Conservation (phyloP, 2,329 filamentous ascomycete species). For the Pochonia chlamydosporia region DNA sequence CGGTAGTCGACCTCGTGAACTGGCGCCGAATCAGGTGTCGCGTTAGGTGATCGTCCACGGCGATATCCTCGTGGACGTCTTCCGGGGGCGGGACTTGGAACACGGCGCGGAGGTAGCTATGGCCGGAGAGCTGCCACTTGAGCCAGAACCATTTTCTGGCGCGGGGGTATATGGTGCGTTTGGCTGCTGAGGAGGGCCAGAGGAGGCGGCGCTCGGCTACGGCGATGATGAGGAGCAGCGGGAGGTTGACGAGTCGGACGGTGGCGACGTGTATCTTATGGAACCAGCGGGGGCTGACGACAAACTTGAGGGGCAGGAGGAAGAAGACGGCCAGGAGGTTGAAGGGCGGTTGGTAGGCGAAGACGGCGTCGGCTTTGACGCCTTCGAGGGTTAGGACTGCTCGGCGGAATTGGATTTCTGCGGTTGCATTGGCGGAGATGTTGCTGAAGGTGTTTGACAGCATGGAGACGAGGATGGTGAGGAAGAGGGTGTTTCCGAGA, state of each 20-base stretch:
- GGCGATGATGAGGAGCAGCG: slow-evolving; percentile 66
- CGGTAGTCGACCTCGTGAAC: slow-evolving; percentile 41
- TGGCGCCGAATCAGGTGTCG: slow-evolving; percentile 53
- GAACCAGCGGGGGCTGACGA: slow-evolving; percentile 79
- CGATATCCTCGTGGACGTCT: slow-evolving; percentile 49
- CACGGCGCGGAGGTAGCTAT: slow-evolving; percentile 66
- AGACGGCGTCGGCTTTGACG: slow-evolving; percentile 78
- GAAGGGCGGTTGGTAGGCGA: slow-evolving; percentile 77
- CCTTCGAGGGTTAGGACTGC: slow-evolving; percentile 80
- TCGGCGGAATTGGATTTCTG: slow-evolving; percentile 78
- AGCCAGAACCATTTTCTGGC: slow-evolving; percentile 54
- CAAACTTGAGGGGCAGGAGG: slow-evolving; percentile 69
- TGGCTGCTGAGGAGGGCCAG: slow-evolving; percentile 39
- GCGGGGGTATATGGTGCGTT: slow-evolving; percentile 14
- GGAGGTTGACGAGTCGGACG: slow-evolving; percentile 69
- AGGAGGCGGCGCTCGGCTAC: slow-evolving; percentile 64
- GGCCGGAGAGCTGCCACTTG: slow-evolving; percentile 61
- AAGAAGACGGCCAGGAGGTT: slow-evolving; percentile 73
- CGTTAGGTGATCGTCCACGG: slow-evolving; percentile 53
- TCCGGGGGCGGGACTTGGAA: slow-evolving; percentile 67
- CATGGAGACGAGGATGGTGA: slow-evolving; percentile 86
- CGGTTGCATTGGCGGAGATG: slow-evolving; percentile 68
- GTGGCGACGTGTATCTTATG: slow-evolving; percentile 82
- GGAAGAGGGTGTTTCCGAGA: slow-evolving; percentile 78
- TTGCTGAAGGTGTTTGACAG: slow-evolving; percentile 77